Conservation (phyloP, 2,329 filamentous ascomycete species). For the Ophiosphaerella herpotricha region DNA sequence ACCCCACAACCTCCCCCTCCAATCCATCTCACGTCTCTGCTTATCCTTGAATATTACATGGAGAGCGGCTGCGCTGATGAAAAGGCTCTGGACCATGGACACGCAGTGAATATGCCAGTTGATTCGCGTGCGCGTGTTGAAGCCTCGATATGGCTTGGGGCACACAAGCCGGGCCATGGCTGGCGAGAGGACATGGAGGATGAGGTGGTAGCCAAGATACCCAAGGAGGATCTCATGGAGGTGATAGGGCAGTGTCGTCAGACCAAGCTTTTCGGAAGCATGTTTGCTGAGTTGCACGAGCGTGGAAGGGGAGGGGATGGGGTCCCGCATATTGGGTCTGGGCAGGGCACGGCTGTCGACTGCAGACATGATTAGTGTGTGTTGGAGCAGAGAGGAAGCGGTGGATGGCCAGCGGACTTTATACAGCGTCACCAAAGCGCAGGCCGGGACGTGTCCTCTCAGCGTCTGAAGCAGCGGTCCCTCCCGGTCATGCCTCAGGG, state of each 20-base stretch:
- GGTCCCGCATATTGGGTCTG: constrained; percentile 67
- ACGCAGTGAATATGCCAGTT: constrained; percentile 91
- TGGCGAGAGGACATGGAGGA: constrained; percentile 71
- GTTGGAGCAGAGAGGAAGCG: neutral
- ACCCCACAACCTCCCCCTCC: constrained; percentile 74
- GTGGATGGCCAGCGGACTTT: neutral
- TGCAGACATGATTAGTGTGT: constrained; percentile 20
- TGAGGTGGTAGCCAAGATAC: constrained; percentile 69
- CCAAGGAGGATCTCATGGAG: constrained; percentile 75
- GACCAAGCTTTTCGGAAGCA: constrained; percentile 63
- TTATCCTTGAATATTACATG: constrained; percentile 70
- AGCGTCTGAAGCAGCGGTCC: neutral
- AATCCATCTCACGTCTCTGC: constrained; percentile 69
- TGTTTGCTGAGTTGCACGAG: constrained; percentile 64
- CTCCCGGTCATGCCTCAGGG: neutral
- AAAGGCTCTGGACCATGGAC: constrained; percentile 72
- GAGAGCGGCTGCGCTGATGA: constrained; percentile 73
- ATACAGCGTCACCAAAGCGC: neutral
- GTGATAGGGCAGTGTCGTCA: constrained; percentile 74
- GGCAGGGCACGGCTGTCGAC: constrained; percentile 12
- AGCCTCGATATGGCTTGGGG: constrained; percentile 64
- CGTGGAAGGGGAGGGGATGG: constrained; percentile 66
- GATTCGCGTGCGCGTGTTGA: constrained; percentile 67
- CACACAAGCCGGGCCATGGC: constrained; percentile 65
- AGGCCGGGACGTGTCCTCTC: neutral